phyloP scores from a whole-genome alignment of 2,329 filamentous ascomycete species.

The Thermothelomyces thermophilus region DNA sequence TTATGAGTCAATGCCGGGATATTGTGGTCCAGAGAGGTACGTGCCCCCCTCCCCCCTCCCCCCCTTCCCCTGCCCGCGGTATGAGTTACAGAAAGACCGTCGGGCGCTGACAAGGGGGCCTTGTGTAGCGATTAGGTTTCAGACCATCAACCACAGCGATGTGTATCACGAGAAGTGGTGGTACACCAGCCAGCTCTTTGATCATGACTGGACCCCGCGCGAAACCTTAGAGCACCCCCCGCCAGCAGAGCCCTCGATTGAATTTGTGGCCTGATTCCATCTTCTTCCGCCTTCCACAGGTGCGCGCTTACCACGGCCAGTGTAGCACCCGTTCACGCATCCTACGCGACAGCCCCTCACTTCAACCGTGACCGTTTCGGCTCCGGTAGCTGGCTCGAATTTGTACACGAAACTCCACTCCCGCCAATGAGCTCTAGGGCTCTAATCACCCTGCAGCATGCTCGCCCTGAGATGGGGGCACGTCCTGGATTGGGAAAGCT shows the following conservation, averaged over 20 bases:
- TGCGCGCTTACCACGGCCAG: background rate
- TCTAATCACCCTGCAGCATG: constrained; percentile 24
- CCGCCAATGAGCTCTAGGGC: constrained; percentile 19
- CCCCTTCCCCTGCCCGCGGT: background rate
- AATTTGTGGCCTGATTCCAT: constrained; percentile 19
- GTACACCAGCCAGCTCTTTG: constrained; percentile 27
- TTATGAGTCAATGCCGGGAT: constrained; percentile 24
- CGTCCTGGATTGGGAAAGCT: constrained; percentile 13
- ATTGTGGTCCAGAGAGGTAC: constrained; percentile 23
- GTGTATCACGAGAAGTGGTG: constrained; percentile 23
- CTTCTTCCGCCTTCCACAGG: background rate
- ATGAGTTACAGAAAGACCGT: background rate
- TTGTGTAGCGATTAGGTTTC: constrained; percentile 12
- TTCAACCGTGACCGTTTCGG: constrained; percentile 16
- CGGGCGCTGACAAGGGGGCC: constrained; percentile 1
- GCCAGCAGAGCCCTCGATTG: constrained; percentile 11
- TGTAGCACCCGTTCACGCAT: too few relatives aligned
- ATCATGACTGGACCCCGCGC: constrained; percentile 24
- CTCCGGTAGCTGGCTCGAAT: constrained; percentile 18
- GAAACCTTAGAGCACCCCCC: constrained; percentile 25
- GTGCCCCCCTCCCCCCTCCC: background rate
- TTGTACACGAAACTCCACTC: constrained; percentile 20
- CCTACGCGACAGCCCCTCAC: constrained; percentile 15
- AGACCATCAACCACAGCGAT: constrained; percentile 22
- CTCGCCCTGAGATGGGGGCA: constrained; percentile 15